These are phyloP conservation scores for Suillus spraguei DNA, from an alignment of 768 basidiomycete genomes.

Conservation along the genomic window DNA sequence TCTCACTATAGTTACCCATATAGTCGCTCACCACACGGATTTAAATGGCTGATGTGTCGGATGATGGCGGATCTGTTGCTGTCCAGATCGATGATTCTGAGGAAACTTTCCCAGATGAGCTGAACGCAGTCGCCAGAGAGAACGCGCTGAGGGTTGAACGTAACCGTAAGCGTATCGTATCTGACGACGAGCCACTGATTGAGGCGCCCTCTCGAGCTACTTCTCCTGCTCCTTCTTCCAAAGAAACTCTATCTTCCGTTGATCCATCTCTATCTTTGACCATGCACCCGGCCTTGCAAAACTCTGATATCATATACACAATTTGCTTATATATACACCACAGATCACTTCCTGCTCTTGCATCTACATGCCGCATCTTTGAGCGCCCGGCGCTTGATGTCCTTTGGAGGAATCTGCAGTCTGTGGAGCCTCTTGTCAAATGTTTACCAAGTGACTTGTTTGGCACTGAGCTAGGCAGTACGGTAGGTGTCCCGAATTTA, in stretches of 20 bases:
- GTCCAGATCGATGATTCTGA: neutral
- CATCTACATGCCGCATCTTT: slow-evolving; percentile 7
- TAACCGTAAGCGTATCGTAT: neutral
- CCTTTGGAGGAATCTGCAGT: slow-evolving; percentile 7
- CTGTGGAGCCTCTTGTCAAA: slow-evolving; percentile 6
- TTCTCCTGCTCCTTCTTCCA: neutral
- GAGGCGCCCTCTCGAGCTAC: neutral
- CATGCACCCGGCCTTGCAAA: neutral
- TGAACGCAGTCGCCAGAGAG: neutral
- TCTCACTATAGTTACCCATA: neutral
- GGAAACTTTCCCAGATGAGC: neutral
- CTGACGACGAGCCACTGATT: neutral
- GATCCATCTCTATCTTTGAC: neutral
- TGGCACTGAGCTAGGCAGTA: neutral
- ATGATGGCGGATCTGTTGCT: neutral
- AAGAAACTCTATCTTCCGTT: neutral
- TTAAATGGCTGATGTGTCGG: neutral
- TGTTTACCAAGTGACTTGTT: slow-evolving; percentile 14
- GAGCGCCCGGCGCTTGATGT: slow-evolving; percentile 8
- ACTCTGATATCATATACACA: neutral
- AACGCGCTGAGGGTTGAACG: neutral
- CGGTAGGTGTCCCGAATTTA: neutral
- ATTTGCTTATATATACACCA: neutral
- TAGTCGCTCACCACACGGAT: neutral
- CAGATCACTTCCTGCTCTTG: slow-evolving; percentile 1